Percentiles rank a stretch among this genome's conserved stretches.
phyloP scores from a whole-genome alignment of 441 rosid genomes.

The Croton laevigatus region DNA sequence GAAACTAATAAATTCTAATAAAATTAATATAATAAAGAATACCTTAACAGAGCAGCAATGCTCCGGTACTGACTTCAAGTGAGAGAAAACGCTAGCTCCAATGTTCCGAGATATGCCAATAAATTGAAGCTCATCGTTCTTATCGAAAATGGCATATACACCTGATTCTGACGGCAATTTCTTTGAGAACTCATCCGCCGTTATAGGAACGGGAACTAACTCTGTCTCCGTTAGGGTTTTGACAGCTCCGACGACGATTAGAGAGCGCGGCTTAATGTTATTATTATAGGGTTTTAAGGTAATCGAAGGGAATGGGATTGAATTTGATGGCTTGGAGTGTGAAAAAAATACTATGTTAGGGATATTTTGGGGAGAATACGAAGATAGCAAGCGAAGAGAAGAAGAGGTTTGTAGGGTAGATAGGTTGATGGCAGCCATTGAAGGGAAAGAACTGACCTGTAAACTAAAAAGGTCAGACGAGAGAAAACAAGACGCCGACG shows the following conservation, averaged over 20 bases:
- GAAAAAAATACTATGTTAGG: constrained; percentile 38
- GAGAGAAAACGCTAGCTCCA: constrained; percentile 63
- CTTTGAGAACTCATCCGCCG: constrained; percentile 33
- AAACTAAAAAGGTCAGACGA: not conserved
- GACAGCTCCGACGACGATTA: constrained; percentile 41
- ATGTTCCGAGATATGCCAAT: constrained; percentile 81
- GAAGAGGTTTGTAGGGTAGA: constrained; percentile 34
- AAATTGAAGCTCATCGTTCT: constrained; percentile 65
- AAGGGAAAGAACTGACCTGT: not conserved
- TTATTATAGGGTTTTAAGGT: constrained; percentile 32
- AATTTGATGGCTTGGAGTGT: constrained; percentile 27
- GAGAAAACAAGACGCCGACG: not conserved
- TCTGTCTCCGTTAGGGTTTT: constrained; percentile 54
- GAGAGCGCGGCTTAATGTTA: constrained; percentile 34
- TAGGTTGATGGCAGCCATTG: constrained; percentile 54
- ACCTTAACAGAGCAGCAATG: constrained; percentile 81
- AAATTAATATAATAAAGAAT: not conserved
- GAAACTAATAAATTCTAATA: not conserved
- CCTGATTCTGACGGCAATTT: constrained; percentile 59
- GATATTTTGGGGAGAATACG: constrained; percentile 33
- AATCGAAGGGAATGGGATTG: constrained; percentile 35
- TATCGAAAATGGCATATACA: constrained; percentile 77
- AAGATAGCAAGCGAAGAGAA: constrained; percentile 36
- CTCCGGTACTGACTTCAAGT: constrained; percentile 66
- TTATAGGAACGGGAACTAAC: constrained; percentile 35